Base-by-base conservation (phyloP, 495 filamentous ascomycete genomes). In the Tuber melanosporum region DNA sequence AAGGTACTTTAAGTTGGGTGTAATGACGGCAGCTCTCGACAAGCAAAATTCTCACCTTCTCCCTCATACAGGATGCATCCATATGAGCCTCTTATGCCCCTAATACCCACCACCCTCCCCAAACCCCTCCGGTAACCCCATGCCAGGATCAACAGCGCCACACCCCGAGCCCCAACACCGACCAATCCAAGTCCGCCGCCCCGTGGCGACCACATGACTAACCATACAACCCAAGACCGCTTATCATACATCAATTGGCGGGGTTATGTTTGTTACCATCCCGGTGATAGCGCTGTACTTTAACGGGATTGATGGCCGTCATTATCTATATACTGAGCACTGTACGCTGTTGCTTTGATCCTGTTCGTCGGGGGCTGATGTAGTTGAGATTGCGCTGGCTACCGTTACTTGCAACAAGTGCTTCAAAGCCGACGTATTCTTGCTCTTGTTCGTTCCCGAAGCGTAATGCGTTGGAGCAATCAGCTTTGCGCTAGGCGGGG, bases 291-390 rank as follows among this genome's bases (percentile, higher is more conserved):
- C 69, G 5, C 49, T 78, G 32, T 78, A 78, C 47, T 75, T 72
- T 70, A 78, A 57, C 22, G 75, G 74, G 73, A 22, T 45, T 76
- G 32, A 45, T 78, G 73, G 75, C 75, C 46, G 75, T 76, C 15
- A 73, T 74, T 62, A 43, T 42, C 17, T 76, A 22, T 32, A 78
- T 71, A 3, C 42, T 77, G 22, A 15, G 32, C 32, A 32, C 32
- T 32, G 39, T 41, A 41, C 39, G 39, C 39, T 2, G 3, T 5
- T 41, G 39, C 4, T 41, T 41, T 41, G 2, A 2, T 41, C 39
- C 39, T 41, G 1, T 41, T 41, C 0, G 39, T 41, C 39, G 39
- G 39, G 39, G 39, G 39, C 39, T 41, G 39, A 41, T 41, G 39
- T 41, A 41, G 39, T 41, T 41, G 39, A 41, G 2, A 41, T 41